Base-by-base conservation (phyloP, 2,329 filamentous ascomycete species). In the Gaeumannomyces sp. region DNA sequence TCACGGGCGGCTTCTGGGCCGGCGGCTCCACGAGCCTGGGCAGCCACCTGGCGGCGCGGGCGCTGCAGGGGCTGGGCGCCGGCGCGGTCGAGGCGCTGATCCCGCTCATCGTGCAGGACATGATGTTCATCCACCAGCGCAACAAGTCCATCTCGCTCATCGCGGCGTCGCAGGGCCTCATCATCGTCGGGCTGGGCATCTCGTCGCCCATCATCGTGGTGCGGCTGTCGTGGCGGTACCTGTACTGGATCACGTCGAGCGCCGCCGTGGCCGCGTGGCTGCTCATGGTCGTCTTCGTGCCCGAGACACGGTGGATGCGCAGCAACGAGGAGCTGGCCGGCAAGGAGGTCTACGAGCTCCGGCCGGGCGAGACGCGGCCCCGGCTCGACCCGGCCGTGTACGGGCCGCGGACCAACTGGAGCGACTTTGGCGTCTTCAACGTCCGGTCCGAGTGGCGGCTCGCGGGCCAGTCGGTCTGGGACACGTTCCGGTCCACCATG, bases 11-110 rank as follows among this genome's bases (percentile, higher is more conserved):
- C 1, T 70, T 79, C 31, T 73, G 73, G 0, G 75, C 75, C 31
- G 77, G 73, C 1, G 65, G 71, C 2, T 73, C 73, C 2, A 70
- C 72, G 11, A 72, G 68, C 11, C 78, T 73, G 64, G 67, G 73
- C 45, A 72, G 72, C 5, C 77, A 80, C 66, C 72, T 79, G 27
- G 73, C 72, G 2, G 68, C 74, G 7, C 74, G 77, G 1, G 74
- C 76, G 14, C 65, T 79, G 8, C 72, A 73, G 60, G 75, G 74
- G 8, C 60, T 79, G 22, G 75, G 76, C 0, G 74, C 76, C 1
- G 77, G 76, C 45, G 73, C 76, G 1, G 76, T 74, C 1, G 77
- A 78, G 66, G 78, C 72, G 7, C 73, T 79, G 3, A 73, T 78
- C 11, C 77, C 77, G 64, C 68, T 72, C 29, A 67, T 67, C 64